A percentile compares a stretch with the other conserved stretches of the same genome.
These are phyloP conservation scores for Platanthera guangdongensis DNA, from an alignment of 106 monocot species.

Conservation along the genomic window DNA sequence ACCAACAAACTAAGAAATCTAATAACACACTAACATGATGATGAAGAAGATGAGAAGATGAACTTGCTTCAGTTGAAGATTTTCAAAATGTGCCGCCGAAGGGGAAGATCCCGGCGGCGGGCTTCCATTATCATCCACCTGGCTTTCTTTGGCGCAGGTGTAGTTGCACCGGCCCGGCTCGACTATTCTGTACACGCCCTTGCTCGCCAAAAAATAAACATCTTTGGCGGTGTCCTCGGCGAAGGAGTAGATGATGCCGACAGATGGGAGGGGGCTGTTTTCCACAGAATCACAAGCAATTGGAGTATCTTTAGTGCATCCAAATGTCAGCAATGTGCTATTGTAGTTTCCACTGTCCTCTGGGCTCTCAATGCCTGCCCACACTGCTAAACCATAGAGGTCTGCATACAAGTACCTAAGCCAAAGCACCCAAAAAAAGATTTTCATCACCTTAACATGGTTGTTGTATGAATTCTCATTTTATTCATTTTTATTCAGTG, in stretches of 20 bases:
- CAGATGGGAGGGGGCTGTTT: constrained; percentile 40
- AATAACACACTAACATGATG: background rate
- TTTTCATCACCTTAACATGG: no score
- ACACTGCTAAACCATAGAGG: constrained; percentile 53
- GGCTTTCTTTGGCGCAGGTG: constrained; percentile 48
- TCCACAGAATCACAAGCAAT: constrained; percentile 55
- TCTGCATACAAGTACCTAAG: constrained; percentile 75
- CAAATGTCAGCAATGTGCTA: constrained; percentile 34
- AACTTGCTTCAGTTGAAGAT: background rate
- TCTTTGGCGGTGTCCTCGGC: constrained; percentile 84
- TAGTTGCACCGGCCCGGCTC: constrained; percentile 66
- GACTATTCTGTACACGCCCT: constrained; percentile 77
- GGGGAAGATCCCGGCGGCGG: constrained; percentile 17
- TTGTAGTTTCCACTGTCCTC: constrained; percentile 75
- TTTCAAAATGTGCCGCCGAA: background rate
- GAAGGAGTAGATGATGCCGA: constrained; percentile 76
- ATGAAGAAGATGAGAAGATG: background rate
- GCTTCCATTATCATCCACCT: constrained; percentile 8
- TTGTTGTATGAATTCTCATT: background rate
- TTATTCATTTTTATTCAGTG: background rate
- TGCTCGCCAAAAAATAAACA: constrained; percentile 50
- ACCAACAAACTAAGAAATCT: background rate
- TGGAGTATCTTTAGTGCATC: constrained; percentile 60
- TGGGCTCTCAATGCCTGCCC: constrained; percentile 65
- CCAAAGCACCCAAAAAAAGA: background rate